These are phyloP conservation scores for Xylaria intraflava DNA, from an alignment of 495 filamentous ascomycete genomes.

Conservation along the genomic window DNA sequence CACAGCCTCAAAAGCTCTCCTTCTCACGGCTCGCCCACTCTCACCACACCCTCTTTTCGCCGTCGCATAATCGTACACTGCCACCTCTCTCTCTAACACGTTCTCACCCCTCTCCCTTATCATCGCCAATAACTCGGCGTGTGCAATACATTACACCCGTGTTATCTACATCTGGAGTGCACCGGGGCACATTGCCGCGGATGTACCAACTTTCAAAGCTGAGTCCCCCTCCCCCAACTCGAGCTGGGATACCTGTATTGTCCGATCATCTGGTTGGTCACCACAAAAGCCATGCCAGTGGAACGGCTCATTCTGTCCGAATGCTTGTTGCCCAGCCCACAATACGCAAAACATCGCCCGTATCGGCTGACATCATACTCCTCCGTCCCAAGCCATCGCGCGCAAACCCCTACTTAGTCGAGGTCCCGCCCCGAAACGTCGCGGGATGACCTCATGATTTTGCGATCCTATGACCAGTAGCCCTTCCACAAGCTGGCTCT, in stretches of 20 bases:
- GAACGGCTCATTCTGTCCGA: neutral
- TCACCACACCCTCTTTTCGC: neutral
- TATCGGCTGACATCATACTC: conserved; percentile 7
- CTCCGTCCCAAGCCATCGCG: neutral
- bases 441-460: conserved; percentile 2
- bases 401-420: neutral
- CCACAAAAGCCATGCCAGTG: neutral
- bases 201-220: neutral
- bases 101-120: neutral
- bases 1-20: neutral
- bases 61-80: neutral
- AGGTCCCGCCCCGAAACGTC: neutral
- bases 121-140: neutral
- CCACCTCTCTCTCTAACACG: neutral
- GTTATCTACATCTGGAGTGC: too few relatives aligned
- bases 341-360: too few relatives aligned
- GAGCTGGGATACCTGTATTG: neutral
- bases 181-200: too few relatives aligned
- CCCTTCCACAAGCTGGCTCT: neutral
- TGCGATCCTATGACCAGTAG: neutral
- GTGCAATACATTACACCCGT: too few relatives aligned
- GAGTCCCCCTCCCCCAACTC: neutral
- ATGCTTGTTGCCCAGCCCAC: neutral
- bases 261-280: neutral
- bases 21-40: neutral